Conservation (phyloP, 805 yeast genomes). For the Candida coquimbonensis region DNA sequence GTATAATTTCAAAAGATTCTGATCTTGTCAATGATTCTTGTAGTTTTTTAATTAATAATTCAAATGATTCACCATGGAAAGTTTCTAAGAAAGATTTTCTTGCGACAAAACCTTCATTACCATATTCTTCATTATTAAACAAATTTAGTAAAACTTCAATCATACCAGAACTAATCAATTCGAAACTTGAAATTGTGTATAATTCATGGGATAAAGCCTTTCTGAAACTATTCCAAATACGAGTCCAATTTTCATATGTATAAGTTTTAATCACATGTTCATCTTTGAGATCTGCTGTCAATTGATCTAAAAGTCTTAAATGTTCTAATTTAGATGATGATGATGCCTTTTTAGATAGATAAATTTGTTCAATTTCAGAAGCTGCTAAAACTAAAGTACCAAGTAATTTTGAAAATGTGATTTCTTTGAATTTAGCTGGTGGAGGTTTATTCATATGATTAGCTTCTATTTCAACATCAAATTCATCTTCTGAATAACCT, state of each 20-base stretch:
- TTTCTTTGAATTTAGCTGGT: slow-evolving; percentile 3
- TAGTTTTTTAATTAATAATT: slow-evolving; percentile 45
- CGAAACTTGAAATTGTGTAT: slow-evolving; percentile 58
- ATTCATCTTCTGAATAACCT: slow-evolving; percentile 19
- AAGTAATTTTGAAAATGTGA: slow-evolving; percentile 5
- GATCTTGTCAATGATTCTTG: slow-evolving; percentile 70
- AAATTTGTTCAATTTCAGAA: slow-evolving; percentile 25
- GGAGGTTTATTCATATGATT: not conserved
- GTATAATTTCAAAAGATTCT: slow-evolving; percentile 61
- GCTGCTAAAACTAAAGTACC: slow-evolving; percentile 11
- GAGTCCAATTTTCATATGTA: slow-evolving; percentile 25
- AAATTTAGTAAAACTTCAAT: slow-evolving; percentile 35
- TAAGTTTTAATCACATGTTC: not conserved
- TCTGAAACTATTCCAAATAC: slow-evolving; percentile 33
- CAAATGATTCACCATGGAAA: slow-evolving; percentile 31
- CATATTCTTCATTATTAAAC: slow-evolving; percentile 25
- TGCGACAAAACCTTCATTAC: slow-evolving; percentile 28
- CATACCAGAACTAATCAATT: slow-evolving; percentile 63
- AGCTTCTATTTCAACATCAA: not conserved
- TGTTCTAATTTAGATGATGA: slow-evolving; percentile 22
- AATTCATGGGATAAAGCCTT: slow-evolving; percentile 25
- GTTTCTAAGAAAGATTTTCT: slow-evolving; percentile 38
- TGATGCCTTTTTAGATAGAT: slow-evolving; percentile 21
- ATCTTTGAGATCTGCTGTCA: slow-evolving; percentile 15
- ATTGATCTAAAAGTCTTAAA: slow-evolving; percentile 23